These are phyloP conservation scores for Aeschynomene evenia DNA, from an alignment of 306 rosid genomes.

Conservation along the genomic window DNA sequence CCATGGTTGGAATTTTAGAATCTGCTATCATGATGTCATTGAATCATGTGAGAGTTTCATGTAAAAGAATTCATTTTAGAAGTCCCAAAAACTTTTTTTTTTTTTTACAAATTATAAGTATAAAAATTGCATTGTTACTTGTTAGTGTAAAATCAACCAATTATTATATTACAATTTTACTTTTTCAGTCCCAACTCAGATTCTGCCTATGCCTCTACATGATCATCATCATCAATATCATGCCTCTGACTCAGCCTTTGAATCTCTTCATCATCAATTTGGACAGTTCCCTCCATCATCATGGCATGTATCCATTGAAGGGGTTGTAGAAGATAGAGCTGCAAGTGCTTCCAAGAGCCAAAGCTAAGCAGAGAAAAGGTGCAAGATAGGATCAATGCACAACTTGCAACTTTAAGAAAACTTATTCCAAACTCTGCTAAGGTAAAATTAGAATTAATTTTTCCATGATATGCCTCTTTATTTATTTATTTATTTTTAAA, in stretches of 20 bases:
- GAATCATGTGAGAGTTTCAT: no score
- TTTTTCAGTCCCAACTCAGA: slow-evolving; percentile 42
- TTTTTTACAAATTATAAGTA: no score
- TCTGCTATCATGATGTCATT: slow-evolving; percentile 43
- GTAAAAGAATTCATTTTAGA: no score
- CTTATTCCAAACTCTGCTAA: slow-evolving; percentile 87
- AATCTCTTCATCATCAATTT: slow-evolving; percentile 46
- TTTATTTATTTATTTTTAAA: no score
- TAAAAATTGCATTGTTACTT: no score
- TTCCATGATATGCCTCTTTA: neutral
- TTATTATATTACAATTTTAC: no score
- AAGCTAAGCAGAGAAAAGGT: slow-evolving; percentile 91
- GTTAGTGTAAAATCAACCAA: no score
- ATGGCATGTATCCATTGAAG: slow-evolving; percentile 40
- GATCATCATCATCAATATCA: no score
- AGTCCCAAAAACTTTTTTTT: no score
- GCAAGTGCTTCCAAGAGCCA: slow-evolving; percentile 76
- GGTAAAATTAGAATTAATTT: slow-evolving; percentile 49
- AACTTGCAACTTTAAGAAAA: slow-evolving; percentile 84
- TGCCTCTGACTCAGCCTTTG: slow-evolving; percentile 36
- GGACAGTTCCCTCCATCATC: slow-evolving; percentile 57
- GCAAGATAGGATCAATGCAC: slow-evolving; percentile 95
- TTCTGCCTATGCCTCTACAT: no score
- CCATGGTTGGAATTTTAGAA: slow-evolving; percentile 39
- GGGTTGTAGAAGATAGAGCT: slow-evolving; percentile 48